Evolutionary conservation across 495 filamentous ascomycete genomes (phyloP), one percentile per base, ranked within the genome.

Genomic region (Penicillium riverlandense): DNA sequence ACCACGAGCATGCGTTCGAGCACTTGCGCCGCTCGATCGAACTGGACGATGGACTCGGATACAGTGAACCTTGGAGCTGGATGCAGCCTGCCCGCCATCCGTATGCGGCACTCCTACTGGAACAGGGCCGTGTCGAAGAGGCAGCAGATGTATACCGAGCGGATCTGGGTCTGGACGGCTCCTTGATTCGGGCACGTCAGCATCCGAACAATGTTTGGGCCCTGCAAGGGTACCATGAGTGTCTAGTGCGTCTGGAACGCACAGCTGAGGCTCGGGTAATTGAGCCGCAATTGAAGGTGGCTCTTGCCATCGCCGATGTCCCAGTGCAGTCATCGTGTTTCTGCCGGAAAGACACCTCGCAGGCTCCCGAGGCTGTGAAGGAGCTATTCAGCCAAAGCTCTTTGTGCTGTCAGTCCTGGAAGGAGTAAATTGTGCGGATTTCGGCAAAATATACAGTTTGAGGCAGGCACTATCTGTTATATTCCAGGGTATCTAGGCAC

Each of bases 121-220:
- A 86, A 46, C 83, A 85, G 41, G 73, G 71, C 1, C 67, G 64
- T 14, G 65, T 79, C 6, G 65, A 74, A 16, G 67, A 83, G 28
- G 82, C 83, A 1, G 57, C 69, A 6, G 57, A 54, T 4, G 70
- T 77, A 6, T 86, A 84, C 40, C 62, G 62, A 1, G 77, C 75
- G 7, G 83, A 86, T 50, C 59, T 86, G 10, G 83, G 83, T 1
- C 60, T 83, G 14, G 67, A 71, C 47, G 59, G 69, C 10, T 69
- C 69, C 2, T 55, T 84, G 4, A 78, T 79, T 4, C 65, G 82
- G 7, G 73, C 80, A 0, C 60, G 72, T 32, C 77, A 75, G 41
- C 82, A 83, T 51, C 76, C 72, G 12, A 81, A 80, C 35, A 85
- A 85, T 50, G 76, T 86, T 2, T 86, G 82, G 82, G 70, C 80